Percentiles rank a stretch among this genome's conserved stretches.
phyloP scores from a whole-genome alignment of 768 basidiomycete genomes.

The Suillus subluteus region DNA sequence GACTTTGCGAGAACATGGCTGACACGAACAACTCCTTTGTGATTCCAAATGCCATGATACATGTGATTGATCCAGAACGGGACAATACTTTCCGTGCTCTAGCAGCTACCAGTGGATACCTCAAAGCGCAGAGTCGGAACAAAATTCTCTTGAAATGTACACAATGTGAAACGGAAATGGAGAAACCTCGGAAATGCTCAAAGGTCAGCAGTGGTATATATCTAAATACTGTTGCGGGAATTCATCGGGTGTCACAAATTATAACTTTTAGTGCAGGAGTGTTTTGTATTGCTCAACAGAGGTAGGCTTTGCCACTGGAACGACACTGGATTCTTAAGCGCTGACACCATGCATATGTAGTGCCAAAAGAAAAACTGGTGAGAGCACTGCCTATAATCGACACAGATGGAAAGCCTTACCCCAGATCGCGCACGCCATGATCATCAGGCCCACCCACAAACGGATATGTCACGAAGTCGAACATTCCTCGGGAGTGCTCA shows the following conservation, averaged over 20 bases:
- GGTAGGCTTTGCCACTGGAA: background rate
- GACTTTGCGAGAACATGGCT: background rate
- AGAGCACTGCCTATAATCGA: background rate
- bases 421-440: background rate
- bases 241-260: background rate
- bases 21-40: background rate
- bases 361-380: constrained; percentile 1
- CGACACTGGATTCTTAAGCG: no score
- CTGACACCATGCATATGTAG: background rate
- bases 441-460: background rate
- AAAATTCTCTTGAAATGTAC: background rate
- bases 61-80: background rate
- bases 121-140: background rate
- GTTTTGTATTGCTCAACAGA: background rate
- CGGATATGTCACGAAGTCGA: background rate
- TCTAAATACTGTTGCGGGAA: background rate
- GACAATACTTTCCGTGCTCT: background rate
- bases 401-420: background rate
- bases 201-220: background rate
- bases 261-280: background rate
- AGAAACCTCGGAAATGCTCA: background rate
- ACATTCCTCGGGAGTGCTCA: background rate
- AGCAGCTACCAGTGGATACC: background rate
- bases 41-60: background rate
- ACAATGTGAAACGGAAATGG: background rate